Conservation (phyloP, 805 yeast genomes). For the Hemisphaericaspora nanyangensis region DNA sequence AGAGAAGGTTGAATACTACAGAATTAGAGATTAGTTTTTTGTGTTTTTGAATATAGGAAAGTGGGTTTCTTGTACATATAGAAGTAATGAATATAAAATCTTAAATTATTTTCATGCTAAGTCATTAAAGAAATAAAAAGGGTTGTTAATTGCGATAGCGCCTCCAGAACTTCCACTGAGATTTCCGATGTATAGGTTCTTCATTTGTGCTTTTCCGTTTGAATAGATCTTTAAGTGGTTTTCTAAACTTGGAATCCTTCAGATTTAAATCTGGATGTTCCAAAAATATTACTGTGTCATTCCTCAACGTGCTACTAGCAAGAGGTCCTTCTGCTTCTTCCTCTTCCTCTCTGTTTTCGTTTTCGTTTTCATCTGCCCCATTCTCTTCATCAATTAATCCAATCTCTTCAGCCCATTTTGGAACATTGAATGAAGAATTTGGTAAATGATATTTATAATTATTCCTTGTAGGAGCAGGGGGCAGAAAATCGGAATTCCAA, state of each 20-base stretch:
- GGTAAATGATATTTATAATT: neutral
- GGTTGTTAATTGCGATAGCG: neutral
- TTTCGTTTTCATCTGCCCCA: too few species aligned
- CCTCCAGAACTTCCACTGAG: neutral
- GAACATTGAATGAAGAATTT: neutral
- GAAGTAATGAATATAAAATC: too few species aligned
- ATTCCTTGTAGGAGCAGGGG: neutral
- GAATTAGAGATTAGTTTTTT: constrained; percentile 29
- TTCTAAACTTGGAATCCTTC: neutral
- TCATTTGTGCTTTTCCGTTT: neutral
- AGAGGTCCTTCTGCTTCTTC: neutral
- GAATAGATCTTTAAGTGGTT: neutral
- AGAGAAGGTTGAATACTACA: constrained; percentile 28
- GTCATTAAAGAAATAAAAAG: too few species aligned
- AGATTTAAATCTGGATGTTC: too few species aligned
- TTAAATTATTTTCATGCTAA: too few species aligned
- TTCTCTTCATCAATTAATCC: too few species aligned
- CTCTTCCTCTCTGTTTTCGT: neutral
- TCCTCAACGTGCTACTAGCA: neutral
- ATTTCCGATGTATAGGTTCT: neutral
- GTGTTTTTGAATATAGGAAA: too few species aligned
- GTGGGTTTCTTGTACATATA: constrained; percentile 2
- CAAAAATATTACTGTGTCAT: too few species aligned
- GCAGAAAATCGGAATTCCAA: neutral
- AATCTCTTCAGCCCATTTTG: constrained; percentile 1